These are phyloP conservation scores for Leccinum variicolor DNA, from an alignment of 768 basidiomycete genomes.

Conservation along the genomic window DNA sequence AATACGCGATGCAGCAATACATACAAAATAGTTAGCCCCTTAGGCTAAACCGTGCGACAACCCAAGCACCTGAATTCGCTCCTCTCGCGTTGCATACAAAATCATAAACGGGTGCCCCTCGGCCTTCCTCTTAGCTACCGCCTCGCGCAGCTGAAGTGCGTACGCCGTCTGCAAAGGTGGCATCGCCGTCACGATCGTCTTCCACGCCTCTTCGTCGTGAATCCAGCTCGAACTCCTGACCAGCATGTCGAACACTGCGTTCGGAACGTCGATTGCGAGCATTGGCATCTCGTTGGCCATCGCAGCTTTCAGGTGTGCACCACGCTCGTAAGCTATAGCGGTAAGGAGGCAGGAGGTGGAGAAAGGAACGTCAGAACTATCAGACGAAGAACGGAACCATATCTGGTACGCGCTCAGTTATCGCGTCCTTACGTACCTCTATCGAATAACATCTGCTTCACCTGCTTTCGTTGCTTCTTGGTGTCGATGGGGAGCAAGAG, in stretches of 20 bases:
- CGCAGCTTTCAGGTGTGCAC: constrained; percentile 53
- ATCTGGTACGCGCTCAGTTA: neutral
- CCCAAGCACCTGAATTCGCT: constrained; percentile 59
- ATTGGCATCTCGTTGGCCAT: constrained; percentile 61
- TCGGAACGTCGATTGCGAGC: constrained; percentile 68
- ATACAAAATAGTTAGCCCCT: neutral
- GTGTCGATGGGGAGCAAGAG: constrained; percentile 64
- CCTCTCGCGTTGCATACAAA: constrained; percentile 66
- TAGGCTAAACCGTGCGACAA: constrained; percentile 24
- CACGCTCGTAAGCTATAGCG: constrained; percentile 58
- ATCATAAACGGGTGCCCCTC: constrained; percentile 65
- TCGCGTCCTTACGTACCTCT: constrained; percentile 42
- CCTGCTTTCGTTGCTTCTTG: constrained; percentile 72
- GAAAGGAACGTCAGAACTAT: neutral
- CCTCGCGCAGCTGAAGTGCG: constrained; percentile 65
- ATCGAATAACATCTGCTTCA: constrained; percentile 66
- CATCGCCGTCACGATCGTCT: constrained; percentile 50
- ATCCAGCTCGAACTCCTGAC: constrained; percentile 59
- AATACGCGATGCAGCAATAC: neutral
- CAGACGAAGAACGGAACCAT: neutral
- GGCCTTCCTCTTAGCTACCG: constrained; percentile 54
- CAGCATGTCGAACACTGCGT: constrained; percentile 60
- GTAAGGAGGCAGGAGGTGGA: neutral
- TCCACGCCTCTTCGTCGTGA: constrained; percentile 75
- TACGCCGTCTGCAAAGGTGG: constrained; percentile 58